Evolutionary conservation across 768 basidiomycete genomes (phyloP), one percentile per base, ranked within the genome.

Genomic region (Scleroderma bovista): DNA sequence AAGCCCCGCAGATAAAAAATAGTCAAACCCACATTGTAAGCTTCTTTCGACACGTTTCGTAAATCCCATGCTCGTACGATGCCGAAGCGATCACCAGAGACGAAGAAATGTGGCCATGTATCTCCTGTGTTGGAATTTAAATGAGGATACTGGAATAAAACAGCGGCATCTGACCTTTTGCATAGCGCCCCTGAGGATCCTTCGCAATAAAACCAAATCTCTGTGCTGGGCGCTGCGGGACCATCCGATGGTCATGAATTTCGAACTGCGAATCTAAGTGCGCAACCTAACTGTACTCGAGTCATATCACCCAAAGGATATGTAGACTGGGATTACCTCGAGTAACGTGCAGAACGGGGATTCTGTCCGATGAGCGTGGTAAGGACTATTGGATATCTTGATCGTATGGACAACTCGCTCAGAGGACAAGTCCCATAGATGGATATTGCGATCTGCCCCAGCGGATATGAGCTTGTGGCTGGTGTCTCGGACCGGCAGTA

Each of bases 261-360:
- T 80, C 78, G 46, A 75, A 77, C 51, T 79, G 78, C 24, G 70
- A 65, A 54, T 80, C 78, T 19, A 75, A 64, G 56, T 79, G 75
- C 6, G 71, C 70, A 43, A 78, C 67, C 78, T 79, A 42, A 19
- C 39, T 37, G 12, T 23, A 13, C 19, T 8, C 34, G 57, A 34
- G 50, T 29, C 22, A 36, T 41, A 23, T 44, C 26, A 47, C 44
- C 8, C 24, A 32, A 32, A 24, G 2, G 12, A 9, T 37, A 31
- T 8, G 51, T 43, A 31, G 36, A 48, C 16, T 49, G 48, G 36
- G 13, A 45, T 49, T 54, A 77, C 76, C 70, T 79, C 76, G 11
- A 78, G 56, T 33, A 77, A 59, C 1, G 62, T 69, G 57, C 73
- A 74, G 43, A 62, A 75, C 23, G 65, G 71, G 15, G 66, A 69